phyloP scores from a whole-genome alignment of 768 basidiomycete genomes.

The Podaxis mareebaensis region DNA sequence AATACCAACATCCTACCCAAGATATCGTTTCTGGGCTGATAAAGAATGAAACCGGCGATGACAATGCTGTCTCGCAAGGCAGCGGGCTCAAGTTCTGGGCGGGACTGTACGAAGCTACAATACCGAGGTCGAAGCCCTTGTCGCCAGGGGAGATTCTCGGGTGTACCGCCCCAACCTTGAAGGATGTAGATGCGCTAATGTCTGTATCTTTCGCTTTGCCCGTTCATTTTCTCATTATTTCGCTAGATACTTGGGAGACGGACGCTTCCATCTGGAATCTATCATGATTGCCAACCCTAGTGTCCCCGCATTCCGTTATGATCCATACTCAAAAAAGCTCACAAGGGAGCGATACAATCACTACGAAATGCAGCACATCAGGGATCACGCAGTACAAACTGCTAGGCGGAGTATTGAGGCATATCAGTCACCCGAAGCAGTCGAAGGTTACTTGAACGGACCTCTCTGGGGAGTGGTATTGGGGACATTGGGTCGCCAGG shows the following conservation, averaged over 20 bases:
- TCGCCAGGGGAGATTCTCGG: constrained; percentile 97
- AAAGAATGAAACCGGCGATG: constrained; percentile 13
- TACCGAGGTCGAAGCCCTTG: constrained; percentile 88
- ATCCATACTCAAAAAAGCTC: constrained; percentile 97
- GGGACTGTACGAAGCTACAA: constrained; percentile 70
- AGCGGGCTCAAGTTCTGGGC: constrained; percentile 40
- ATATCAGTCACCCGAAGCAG: too few relatives aligned
- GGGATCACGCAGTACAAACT: constrained; percentile 87
- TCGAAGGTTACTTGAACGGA: constrained; percentile 2
- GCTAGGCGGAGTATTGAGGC: constrained; percentile 61
- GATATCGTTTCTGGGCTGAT: constrained; percentile 13
- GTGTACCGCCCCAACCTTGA: constrained; percentile 88
- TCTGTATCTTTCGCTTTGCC: constrained; percentile 38
- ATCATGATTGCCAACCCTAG: constrained; percentile 98
- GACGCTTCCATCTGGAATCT: constrained; percentile 95
- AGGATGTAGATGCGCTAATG: constrained; percentile 87
- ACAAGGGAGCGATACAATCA: constrained; percentile 93
- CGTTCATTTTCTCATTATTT: constrained; percentile 7
- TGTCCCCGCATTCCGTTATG: constrained; percentile 95
- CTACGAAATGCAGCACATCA: constrained; percentile 74
- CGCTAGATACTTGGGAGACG: constrained; percentile 86
- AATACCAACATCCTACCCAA: constrained; percentile 26
- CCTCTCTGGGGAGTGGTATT: constrained; percentile 92
- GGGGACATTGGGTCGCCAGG: constrained; percentile 93
- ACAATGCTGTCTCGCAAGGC: constrained; percentile 5